Conservation (phyloP, 2,329 filamentous ascomycete genomes). For the Penicillium sp. region DNA sequence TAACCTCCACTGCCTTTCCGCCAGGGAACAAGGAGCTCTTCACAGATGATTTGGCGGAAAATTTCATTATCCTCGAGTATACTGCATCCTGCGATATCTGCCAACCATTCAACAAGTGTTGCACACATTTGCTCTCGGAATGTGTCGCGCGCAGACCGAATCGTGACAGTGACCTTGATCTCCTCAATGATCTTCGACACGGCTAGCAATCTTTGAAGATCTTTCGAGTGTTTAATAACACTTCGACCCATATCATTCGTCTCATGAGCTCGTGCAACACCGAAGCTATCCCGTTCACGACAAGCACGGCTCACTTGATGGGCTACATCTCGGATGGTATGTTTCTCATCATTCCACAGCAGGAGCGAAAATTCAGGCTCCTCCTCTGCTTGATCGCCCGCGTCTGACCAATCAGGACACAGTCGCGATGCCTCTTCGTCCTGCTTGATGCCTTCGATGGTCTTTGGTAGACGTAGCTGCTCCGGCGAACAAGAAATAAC, state of each 20-base stretch:
- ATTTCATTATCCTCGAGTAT: slow-evolving; percentile 79
- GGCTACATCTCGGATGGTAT: slow-evolving; percentile 87
- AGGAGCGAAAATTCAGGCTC: slow-evolving; percentile 79
- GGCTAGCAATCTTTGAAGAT: slow-evolving; percentile 70
- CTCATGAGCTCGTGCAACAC: slow-evolving; percentile 75
- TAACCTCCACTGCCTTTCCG: slow-evolving; percentile 78
- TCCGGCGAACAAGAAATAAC: slow-evolving; percentile 97
- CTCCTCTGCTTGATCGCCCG: slow-evolving; percentile 60
- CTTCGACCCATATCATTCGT: slow-evolving; percentile 86
- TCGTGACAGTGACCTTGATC: slow-evolving; percentile 93
- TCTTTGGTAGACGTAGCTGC: slow-evolving; percentile 84
- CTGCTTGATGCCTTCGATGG: slow-evolving; percentile 72
- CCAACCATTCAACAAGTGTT: slow-evolving; percentile 94
- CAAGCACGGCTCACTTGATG: slow-evolving; percentile 91
- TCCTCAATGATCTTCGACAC: slow-evolving; percentile 89
- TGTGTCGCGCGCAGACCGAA: slow-evolving; percentile 88
- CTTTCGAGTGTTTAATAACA: slow-evolving; percentile 72
- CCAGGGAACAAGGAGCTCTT: slow-evolving; percentile 89
- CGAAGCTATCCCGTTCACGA: slow-evolving; percentile 67
- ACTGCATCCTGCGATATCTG: slow-evolving; percentile 86
- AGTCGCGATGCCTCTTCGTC: slow-evolving; percentile 82
- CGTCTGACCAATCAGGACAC: slow-evolving; percentile 70
- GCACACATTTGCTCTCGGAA: slow-evolving; percentile 98
- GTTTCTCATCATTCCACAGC: slow-evolving; percentile 98
- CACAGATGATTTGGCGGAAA: slow-evolving; percentile 78